Percentiles rank a stretch among this genome's conserved stretches.
phyloP scores from a whole-genome alignment of 1,139 yeast genomes.

The Lodderomyces beijingensis region DNA sequence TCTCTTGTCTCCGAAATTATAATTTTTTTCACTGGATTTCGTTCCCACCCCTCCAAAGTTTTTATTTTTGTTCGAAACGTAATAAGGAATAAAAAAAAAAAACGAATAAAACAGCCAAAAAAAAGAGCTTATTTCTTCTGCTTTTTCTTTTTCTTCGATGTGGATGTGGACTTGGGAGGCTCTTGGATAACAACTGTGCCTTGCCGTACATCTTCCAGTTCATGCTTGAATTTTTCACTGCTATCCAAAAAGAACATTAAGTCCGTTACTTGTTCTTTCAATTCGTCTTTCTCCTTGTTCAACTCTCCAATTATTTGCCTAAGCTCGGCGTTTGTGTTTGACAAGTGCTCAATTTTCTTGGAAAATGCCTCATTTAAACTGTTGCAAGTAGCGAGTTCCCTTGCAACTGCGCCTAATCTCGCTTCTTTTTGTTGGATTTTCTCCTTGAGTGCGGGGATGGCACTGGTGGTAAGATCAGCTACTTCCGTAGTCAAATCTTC shows the following conservation, averaged over 20 bases:
- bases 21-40: no score
- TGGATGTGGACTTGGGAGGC: constrained; percentile 15
- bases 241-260: constrained; percentile 78
- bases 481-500: constrained; percentile 25
- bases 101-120: not conserved
- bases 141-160: constrained; percentile 18
- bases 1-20: no score
- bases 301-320: constrained; percentile 18
- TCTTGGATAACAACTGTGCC: constrained; percentile 55
- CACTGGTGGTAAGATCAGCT: constrained; percentile 19
- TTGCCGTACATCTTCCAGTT: constrained; percentile 65
- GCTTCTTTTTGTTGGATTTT: constrained; percentile 29
- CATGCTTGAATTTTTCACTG: constrained; percentile 65
- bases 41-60: no score
- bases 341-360: constrained; percentile 50
- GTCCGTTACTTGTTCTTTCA: constrained; percentile 71
- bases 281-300: constrained; percentile 42
- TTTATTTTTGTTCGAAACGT: no score
- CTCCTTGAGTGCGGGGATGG: constrained; percentile 31
- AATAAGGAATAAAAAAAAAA: not conserved
- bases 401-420: constrained; percentile 26
- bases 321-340: constrained; percentile 32
- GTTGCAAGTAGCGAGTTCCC: constrained; percentile 30
- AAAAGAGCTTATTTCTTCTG: constrained; percentile 6
- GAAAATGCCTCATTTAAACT: constrained; percentile 54